Evolutionary conservation across 2,329 filamentous ascomycete genomes (phyloP).

Genomic region (Aspergillus pseudotamarii): DNA sequence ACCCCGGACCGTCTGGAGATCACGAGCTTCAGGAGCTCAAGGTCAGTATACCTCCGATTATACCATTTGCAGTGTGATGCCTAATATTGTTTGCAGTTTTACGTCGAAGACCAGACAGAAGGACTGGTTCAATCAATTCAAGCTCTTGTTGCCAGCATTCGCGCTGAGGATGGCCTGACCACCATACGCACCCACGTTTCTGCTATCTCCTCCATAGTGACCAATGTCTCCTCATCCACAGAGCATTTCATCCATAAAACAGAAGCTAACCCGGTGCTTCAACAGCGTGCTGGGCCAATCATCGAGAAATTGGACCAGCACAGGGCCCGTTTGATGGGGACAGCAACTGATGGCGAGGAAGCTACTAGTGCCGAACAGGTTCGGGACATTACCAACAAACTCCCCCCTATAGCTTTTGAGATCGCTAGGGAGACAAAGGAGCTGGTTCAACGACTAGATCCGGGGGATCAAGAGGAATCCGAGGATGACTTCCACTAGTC

Average conservation of each 20-base stretch:
- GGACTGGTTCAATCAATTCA: slow-evolving; percentile 79
- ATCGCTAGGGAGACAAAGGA: slow-evolving; percentile 82
- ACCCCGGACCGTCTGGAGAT: slow-evolving; percentile 46
- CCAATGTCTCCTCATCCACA: slow-evolving; percentile 69
- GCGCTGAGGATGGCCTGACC: slow-evolving; percentile 64
- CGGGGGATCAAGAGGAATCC: slow-evolving; percentile 37
- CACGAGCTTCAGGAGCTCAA: slow-evolving; percentile 63
- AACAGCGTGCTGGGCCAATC: slow-evolving; percentile 47
- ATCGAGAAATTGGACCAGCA: slow-evolving; percentile 59
- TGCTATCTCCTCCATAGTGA: slow-evolving; percentile 71
- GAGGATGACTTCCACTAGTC: slow-evolving; percentile 45
- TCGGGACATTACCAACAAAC: slow-evolving; percentile 65
- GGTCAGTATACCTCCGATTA: slow-evolving; percentile 41
- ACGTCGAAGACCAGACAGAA: slow-evolving; percentile 81
- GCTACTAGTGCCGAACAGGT: slow-evolving; percentile 57
- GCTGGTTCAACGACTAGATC: slow-evolving; percentile 57
- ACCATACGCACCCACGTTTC: slow-evolving; percentile 71
- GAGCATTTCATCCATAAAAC: slow-evolving; percentile 57
- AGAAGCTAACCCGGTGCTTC: slow-evolving; percentile 51
- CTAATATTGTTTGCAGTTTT: slow-evolving; percentile 56
- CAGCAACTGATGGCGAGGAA: slow-evolving; percentile 63
- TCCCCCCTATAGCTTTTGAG: slow-evolving; percentile 85
- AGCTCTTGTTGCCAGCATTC: slow-evolving; percentile 73
- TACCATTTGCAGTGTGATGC: slow-evolving; percentile 1
- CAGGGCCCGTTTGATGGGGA: slow-evolving; percentile 66